These are phyloP conservation scores for Eleusine indica DNA, from an alignment of 176 grass and related monocot species.

Conservation along the genomic window DNA sequence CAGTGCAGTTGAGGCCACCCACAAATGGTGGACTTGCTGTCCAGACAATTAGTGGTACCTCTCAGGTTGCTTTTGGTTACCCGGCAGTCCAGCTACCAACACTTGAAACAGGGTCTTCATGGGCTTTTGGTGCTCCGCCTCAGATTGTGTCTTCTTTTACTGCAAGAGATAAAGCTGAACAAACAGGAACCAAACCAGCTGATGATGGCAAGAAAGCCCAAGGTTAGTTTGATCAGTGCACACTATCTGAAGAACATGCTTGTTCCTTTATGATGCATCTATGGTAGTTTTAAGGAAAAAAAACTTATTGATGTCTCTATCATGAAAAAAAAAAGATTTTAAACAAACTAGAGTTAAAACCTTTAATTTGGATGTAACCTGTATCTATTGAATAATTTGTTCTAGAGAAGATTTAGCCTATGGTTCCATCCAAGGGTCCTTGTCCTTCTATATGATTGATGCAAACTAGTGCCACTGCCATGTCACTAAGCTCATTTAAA, in stretches of 20 bases:
- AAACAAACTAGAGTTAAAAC: conserved; percentile 10
- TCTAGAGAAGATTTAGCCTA: conserved; percentile 26
- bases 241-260: not conserved
- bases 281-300: not conserved
- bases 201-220: conserved; percentile 66
- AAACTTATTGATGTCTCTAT: conserved; percentile 6
- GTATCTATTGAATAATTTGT: not conserved
- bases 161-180: conserved; percentile 51
- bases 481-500: conserved; percentile 17
- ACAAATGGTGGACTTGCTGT: conserved; percentile 49
- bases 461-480: conserved; percentile 2
- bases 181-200: conserved; percentile 38
- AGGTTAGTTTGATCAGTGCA: conserved; percentile 39
- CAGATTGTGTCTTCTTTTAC: conserved; percentile 46
- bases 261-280: conserved; percentile 3
- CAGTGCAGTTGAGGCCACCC: conserved; percentile 64
- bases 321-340: conserved; percentile 8
- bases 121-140: conserved; percentile 70
- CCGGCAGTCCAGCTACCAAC: conserved; percentile 74
- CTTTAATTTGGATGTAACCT: conserved; percentile 19
- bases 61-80: conserved; percentile 86
- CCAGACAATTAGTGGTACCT: conserved; percentile 37
- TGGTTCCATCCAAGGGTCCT: not conserved
- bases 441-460: conserved; percentile 27
- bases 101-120: conserved; percentile 90